These are phyloP conservation scores for Pichia pseudocactophila DNA, from an alignment of 805 yeast genomes.

Conservation along the genomic window DNA sequence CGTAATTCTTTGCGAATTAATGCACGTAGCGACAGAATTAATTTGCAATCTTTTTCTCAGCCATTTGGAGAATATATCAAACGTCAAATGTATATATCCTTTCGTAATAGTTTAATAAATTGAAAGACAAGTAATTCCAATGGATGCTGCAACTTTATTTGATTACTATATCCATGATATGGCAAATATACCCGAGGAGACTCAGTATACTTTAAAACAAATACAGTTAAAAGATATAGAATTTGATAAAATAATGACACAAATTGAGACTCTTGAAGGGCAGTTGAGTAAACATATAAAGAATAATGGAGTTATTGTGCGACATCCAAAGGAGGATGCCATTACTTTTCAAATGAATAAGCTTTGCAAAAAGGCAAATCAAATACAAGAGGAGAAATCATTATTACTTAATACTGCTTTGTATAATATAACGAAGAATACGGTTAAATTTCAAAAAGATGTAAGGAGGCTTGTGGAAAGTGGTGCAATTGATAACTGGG, in stretches of 20 bases:
- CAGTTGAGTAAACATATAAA: conserved; percentile 75
- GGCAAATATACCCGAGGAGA: conserved; percentile 81
- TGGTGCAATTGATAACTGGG: conserved; percentile 44
- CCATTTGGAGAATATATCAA: not conserved
- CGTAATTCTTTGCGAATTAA: too few species aligned
- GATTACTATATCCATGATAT: conserved; percentile 57
- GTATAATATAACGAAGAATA: conserved; percentile 66
- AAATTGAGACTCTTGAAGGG: conserved; percentile 63
- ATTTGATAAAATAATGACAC: conserved; percentile 55
- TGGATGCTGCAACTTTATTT: conserved; percentile 86
- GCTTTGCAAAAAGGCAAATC: conserved; percentile 50
- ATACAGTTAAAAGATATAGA: conserved; percentile 59
- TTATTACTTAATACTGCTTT: conserved; percentile 77
- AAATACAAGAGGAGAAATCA: conserved; percentile 69
- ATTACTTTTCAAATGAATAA: conserved; percentile 57
- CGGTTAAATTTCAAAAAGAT: conserved; percentile 63
- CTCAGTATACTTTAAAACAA: conserved; percentile 73
- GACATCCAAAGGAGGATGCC: conserved; percentile 73
- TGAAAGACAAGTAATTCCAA: too few species aligned
- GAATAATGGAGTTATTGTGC: conserved; percentile 71
- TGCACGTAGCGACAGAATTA: too few species aligned
- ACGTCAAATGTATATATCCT: too few species aligned
- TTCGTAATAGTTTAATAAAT: too few species aligned
- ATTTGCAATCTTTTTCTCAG: too few species aligned
- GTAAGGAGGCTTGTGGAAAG: conserved; percentile 69